Percentiles rank a stretch among this genome's conserved stretches.
phyloP scores from a whole-genome alignment of 768 basidiomycete species.

The Mycena maculata region DNA sequence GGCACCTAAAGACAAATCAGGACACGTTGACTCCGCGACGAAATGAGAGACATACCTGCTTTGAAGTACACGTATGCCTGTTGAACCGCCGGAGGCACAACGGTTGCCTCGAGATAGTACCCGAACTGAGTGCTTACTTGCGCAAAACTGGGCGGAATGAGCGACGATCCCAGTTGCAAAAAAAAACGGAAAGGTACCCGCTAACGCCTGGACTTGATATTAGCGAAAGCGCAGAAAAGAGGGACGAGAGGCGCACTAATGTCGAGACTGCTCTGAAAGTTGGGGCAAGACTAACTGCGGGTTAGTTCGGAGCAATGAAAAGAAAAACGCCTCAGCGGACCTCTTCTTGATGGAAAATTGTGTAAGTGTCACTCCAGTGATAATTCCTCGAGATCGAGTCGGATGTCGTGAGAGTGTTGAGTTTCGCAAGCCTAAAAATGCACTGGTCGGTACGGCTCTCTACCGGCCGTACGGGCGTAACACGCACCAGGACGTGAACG shows the following conservation, averaged over 20 bases:
- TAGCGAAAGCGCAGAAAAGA: too few relatives aligned
- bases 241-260: too few relatives aligned
- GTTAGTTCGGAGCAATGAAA: background rate
- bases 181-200: too few relatives aligned
- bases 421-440: conserved; percentile 37
- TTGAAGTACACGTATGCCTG: conserved; percentile 34
- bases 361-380: conserved; percentile 37
- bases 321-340: background rate
- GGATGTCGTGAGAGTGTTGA: conserved; percentile 31
- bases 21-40: too few relatives aligned
- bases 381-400: conserved; percentile 27
- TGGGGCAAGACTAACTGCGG: conserved; percentile 37
- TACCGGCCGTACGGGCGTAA: too few relatives aligned
- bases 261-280: conserved; percentile 36
- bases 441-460: too few relatives aligned
- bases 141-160: too few relatives aligned
- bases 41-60: too few relatives aligned
- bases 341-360: conserved; percentile 38
- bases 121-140: conserved; percentile 32
- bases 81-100: conserved; percentile 39
- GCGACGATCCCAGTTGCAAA: too few relatives aligned
- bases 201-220: too few relatives aligned
- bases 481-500: too few relatives aligned
- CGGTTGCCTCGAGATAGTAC: conserved; percentile 39
- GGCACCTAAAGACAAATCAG: too few relatives aligned